A percentile compares a stretch with the other conserved stretches of the same genome.
Evolutionary conservation across 768 basidiomycete genomes (phyloP).

Genomic region (Suillus subluteus): DNA sequence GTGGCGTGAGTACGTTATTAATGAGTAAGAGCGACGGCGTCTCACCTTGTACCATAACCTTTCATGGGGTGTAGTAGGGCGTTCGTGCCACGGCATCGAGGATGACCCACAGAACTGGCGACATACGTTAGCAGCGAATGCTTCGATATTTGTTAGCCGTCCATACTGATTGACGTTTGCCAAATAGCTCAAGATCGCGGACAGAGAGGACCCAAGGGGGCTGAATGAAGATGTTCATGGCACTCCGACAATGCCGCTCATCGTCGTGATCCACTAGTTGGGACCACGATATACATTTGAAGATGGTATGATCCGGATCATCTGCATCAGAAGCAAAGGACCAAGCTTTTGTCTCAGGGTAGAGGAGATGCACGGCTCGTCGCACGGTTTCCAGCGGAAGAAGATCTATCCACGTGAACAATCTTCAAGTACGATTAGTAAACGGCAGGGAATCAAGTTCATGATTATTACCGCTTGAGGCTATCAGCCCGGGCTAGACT

Average conservation of each 20-base stretch:
- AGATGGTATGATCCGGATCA: constrained; percentile 18
- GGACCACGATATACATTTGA: constrained; percentile 37
- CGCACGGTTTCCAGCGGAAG: constrained; percentile 57
- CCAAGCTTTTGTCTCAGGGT: constrained; percentile 33
- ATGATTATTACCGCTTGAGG: constrained; percentile 43
- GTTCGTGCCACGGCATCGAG: constrained; percentile 27
- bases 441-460: not conserved
- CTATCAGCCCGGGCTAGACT: constrained; percentile 43
- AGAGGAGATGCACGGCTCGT: constrained; percentile 39
- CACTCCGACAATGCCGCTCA: constrained; percentile 14
- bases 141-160: not conserved
- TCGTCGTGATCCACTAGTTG: not conserved
- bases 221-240: constrained; percentile 32
- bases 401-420: constrained; percentile 52
- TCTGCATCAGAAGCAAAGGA: constrained; percentile 30
- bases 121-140: constrained; percentile 11
- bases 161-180: constrained; percentile 26
- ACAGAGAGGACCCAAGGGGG: constrained; percentile 44
- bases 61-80: constrained; percentile 31
- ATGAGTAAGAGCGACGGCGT: not conserved
- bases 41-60: constrained; percentile 60
- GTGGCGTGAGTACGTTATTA: constrained; percentile 14
- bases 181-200: constrained; percentile 39
- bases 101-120: constrained; percentile 23
- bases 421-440: constrained; percentile 33